Evolutionary conservation across 1,284 basidiomycete genomes (phyloP).

Genomic region (Tilletia walkeri): DNA sequence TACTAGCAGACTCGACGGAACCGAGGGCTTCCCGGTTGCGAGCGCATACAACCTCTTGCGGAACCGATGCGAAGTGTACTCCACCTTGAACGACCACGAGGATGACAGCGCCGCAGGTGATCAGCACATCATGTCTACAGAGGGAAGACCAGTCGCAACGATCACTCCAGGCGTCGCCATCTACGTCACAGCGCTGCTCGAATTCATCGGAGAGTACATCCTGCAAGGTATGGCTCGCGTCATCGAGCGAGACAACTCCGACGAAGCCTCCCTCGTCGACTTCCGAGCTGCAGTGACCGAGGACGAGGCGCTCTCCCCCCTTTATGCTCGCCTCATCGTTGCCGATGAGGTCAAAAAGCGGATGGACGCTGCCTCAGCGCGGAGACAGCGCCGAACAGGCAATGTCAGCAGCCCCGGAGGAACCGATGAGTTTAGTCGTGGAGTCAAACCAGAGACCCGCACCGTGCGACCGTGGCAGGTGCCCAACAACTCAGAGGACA

Average conservation of each 20-base stretch:
- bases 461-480: constrained; percentile 14
- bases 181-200: constrained; percentile 49
- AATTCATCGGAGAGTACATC: constrained; percentile 44
- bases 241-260: constrained; percentile 51
- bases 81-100: constrained; percentile 40
- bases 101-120: constrained; percentile 36
- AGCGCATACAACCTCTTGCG: constrained; percentile 44
- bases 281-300: constrained; percentile 44
- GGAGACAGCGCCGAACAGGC: constrained; percentile 28
- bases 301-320: constrained; percentile 36
- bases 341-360: constrained; percentile 21
- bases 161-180: constrained; percentile 48
- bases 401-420: constrained; percentile 40
- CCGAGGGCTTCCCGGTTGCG: constrained; percentile 41
- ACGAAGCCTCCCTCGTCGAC: constrained; percentile 44
- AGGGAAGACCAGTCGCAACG: constrained; percentile 50
- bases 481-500: constrained; percentile 15
- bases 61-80: constrained; percentile 45
- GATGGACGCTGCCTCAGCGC: neutral
- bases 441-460: neutral
- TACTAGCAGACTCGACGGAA: constrained; percentile 45
- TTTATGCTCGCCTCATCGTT: constrained; percentile 28
- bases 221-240: constrained; percentile 42
- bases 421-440: constrained; percentile 31
- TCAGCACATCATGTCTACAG: constrained; percentile 48